These are phyloP conservation scores for Coleophoma crateriformis DNA, from an alignment of 2,329 filamentous ascomycete genomes.

Conservation along the genomic window DNA sequence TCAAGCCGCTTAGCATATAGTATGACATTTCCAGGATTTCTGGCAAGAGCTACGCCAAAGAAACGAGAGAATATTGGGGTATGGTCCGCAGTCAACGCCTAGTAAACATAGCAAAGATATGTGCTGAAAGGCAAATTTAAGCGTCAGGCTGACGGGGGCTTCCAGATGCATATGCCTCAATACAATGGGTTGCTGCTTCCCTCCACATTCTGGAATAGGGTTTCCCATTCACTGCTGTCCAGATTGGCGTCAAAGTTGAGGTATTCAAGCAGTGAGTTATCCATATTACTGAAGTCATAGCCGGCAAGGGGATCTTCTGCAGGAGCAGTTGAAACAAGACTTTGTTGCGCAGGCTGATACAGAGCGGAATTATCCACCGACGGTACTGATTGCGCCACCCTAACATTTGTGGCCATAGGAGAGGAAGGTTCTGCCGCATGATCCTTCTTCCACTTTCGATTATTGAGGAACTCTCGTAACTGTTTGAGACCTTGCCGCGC, in stretches of 20 bases:
- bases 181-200: slow-evolving; percentile 1
- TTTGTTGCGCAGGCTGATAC: not conserved
- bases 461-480: slow-evolving; percentile 5
- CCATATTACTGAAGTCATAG: not conserved
- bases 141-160: too few species aligned
- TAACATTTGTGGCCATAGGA: not conserved
- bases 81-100: too few species aligned
- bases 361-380: not conserved
- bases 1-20: too few species aligned
- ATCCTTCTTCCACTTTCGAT: slow-evolving; percentile 1
- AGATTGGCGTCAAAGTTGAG: slow-evolving; percentile 5
- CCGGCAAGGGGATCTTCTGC: not conserved
- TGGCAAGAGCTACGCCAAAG: too few species aligned
- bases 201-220: slow-evolving; percentile 4
- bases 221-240: slow-evolving; percentile 2
- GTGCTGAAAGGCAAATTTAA: too few species aligned
- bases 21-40: too few species aligned
- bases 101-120: too few species aligned
- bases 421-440: not conserved
- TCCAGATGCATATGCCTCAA: not conserved
- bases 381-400: not conserved
- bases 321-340: too few species aligned
- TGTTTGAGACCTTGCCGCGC: slow-evolving; percentile 13
- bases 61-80: too few species aligned
- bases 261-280: not conserved